Evolutionary conservation across 805 yeast genomes (phyloP).

Genomic region (Wickerhamomyces pijperi): DNA sequence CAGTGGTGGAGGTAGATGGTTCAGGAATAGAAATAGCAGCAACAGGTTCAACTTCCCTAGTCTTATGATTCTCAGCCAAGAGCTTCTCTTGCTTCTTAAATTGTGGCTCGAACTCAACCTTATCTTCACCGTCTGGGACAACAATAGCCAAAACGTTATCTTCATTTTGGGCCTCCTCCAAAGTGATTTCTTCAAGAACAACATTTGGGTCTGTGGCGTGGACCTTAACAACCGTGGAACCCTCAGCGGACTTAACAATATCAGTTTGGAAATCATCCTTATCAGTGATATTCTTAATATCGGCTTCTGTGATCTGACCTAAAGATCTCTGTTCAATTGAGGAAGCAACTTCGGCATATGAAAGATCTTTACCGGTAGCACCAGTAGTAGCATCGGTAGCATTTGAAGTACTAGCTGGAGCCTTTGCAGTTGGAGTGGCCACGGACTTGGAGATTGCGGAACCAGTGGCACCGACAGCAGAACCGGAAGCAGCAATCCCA

Average conservation of each 20-base stretch:
- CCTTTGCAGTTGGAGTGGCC: background rate
- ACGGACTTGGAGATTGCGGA: background rate
- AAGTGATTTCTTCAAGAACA: constrained; percentile 8
- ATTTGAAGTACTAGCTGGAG: too few species aligned
- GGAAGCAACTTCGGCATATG: background rate
- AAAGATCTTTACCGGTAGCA: too few species aligned
- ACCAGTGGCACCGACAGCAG: background rate
- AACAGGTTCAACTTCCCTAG: background rate
- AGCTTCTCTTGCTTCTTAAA: background rate
- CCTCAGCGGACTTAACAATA: constrained; percentile 6
- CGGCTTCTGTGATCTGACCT: background rate
- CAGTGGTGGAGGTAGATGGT: too few species aligned
- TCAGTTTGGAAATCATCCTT: constrained; percentile 5
- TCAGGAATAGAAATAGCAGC: too few species aligned
- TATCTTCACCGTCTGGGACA: constrained; percentile 5
- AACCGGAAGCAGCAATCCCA: background rate
- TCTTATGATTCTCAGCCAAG: background rate
- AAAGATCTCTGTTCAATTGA: background rate
- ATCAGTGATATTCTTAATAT: constrained; percentile 8
- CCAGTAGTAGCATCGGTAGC: too few species aligned
- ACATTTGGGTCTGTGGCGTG: constrained; percentile 6
- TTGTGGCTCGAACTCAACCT: background rate
- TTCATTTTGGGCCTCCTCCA: constrained; percentile 12
- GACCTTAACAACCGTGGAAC: constrained; percentile 6
- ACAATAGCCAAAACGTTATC: constrained; percentile 9